Conservation (phyloP, 106 monocot genomes). For the Dendrobium huoshanense region DNA sequence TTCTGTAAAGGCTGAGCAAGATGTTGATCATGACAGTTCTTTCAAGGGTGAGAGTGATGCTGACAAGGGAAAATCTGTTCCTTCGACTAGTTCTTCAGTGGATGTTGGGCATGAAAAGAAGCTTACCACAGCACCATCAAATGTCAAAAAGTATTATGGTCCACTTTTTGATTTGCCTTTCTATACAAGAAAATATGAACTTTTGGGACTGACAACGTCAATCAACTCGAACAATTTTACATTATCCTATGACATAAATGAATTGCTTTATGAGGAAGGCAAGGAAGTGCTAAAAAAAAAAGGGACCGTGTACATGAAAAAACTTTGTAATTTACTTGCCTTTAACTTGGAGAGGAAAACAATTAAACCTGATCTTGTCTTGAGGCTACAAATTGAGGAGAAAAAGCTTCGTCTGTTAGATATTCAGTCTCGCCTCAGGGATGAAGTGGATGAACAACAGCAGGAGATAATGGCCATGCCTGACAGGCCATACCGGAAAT, state of each 20-base stretch:
- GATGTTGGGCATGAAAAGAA: conserved; percentile 52
- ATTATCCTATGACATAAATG: conserved; percentile 73
- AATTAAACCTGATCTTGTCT: conserved; percentile 81
- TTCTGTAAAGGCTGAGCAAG: conserved; percentile 68
- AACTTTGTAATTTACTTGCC: conserved; percentile 66
- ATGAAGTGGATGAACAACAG: conserved; percentile 81
- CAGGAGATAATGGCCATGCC: conserved; percentile 97
- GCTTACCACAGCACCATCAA: conserved; percentile 14
- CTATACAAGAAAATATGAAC: conserved; percentile 69
- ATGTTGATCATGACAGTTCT: conserved; percentile 39
- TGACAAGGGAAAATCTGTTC: conserved; percentile 44
- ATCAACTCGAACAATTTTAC: conserved; percentile 51
- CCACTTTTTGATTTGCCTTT: conserved; percentile 96
- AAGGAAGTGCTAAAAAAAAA: conserved; percentile 59
- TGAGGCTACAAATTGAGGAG: conserved; percentile 88
- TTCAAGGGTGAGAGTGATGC: conserved; percentile 32
- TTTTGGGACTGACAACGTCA: conserved; percentile 28
- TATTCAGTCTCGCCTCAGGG: conserved; percentile 74
- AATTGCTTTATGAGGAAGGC: conserved; percentile 78
- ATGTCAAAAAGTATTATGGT: conserved; percentile 68
- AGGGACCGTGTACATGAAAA: conserved; percentile 62
- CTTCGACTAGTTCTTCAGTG: conserved; percentile 16
- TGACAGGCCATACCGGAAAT: conserved; percentile 79
- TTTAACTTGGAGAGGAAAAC: conserved; percentile 76
- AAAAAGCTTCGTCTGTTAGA: conserved; percentile 82